Base-by-base conservation (phyloP, 2,329 filamentous ascomycete species). In the Exserohilum rostratum region DNA sequence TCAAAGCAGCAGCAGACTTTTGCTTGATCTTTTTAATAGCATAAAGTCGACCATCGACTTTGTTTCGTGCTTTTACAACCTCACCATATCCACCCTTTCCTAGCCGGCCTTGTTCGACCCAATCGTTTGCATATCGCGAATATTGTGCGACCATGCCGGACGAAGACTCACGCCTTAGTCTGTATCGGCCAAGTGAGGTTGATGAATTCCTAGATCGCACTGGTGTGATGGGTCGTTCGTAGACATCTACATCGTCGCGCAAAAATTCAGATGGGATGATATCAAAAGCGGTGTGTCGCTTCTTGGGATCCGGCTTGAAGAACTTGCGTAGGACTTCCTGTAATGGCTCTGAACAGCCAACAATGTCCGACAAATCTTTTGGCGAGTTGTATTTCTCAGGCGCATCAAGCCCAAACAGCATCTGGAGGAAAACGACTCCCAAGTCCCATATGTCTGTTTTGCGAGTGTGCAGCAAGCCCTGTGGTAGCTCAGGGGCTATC, bases 361-460 rank as follows among this genome's bases (percentile, higher is more conserved):
- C 77, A 1, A 86, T 86, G 11, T 88, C 86, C 70, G 91, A 87
- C 46, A 96, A 77, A 37, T 86, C 85, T 52, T 84, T 85, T 1
- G 93, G 93, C 0, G 91, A 96, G 13, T 87, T 87, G 73, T 95
- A 93, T 54, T 87, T 89, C 55, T 88, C 83, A 15, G 89, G 81
- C 6, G 91, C 85, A 61, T 91, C 86, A 30, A 91, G 81, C 2
- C 95, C 95, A 72, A 97, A 93, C 3, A 95, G 84, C 91, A 98
- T 97, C 72, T 99, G 93, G 34, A 96, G 76, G 65, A 97, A 90
- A 5, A 97, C 85, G 27, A 97, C 86, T 4, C 95, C 95, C 66
- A 99, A 87, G 62, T 97, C 90, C 95, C 95, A 99, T 7, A 98
- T 85, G 72, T 98, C 95, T 0, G 91, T 91, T 73, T 96, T 96